These are phyloP conservation scores for Chiua sp. DNA, from an alignment of 1,284 basidiomycete species.

Conservation along the genomic window DNA sequence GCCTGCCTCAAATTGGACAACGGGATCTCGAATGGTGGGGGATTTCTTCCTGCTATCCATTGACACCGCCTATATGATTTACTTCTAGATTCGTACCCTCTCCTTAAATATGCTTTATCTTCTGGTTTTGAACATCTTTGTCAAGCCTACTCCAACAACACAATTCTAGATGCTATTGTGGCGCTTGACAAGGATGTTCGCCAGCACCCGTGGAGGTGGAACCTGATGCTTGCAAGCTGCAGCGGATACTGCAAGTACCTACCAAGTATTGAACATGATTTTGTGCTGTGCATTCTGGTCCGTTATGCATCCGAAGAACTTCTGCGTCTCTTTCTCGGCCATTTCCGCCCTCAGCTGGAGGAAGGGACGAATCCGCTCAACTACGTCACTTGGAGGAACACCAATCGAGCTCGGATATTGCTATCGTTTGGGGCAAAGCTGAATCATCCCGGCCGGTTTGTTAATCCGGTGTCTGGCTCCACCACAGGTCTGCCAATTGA, in stretches of 20 bases:
- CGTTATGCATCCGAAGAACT: too few relatives aligned
- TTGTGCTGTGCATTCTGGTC: too few relatives aligned
- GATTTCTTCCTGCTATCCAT: neutral
- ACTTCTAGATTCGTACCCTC: neutral
- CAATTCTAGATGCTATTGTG: too few relatives aligned
- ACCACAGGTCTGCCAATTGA: slow-evolving; percentile 9
- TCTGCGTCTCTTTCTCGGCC: too few relatives aligned
- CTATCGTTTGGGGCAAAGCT: neutral
- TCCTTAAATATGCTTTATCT: too few relatives aligned
- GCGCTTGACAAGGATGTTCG: too few relatives aligned
- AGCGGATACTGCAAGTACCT: neutral
- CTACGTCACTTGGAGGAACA: slow-evolving; percentile 2
- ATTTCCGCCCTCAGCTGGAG: neutral
- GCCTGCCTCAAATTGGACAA: neutral
- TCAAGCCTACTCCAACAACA: too few relatives aligned
- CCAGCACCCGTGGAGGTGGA: slow-evolving; percentile 1
- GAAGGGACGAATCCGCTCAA: slow-evolving; percentile 17
- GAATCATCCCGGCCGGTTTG: neutral
- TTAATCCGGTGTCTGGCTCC: too few relatives aligned
- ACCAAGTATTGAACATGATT: neutral
- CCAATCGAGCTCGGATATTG: slow-evolving; percentile 7
- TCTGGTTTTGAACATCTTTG: too few relatives aligned
- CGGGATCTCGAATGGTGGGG: too few relatives aligned
- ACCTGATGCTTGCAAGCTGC: neutral
- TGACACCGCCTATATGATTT: neutral